Evolutionary conservation across 495 filamentous ascomycete species (phyloP).

Genomic region (Penicillium daleae): DNA sequence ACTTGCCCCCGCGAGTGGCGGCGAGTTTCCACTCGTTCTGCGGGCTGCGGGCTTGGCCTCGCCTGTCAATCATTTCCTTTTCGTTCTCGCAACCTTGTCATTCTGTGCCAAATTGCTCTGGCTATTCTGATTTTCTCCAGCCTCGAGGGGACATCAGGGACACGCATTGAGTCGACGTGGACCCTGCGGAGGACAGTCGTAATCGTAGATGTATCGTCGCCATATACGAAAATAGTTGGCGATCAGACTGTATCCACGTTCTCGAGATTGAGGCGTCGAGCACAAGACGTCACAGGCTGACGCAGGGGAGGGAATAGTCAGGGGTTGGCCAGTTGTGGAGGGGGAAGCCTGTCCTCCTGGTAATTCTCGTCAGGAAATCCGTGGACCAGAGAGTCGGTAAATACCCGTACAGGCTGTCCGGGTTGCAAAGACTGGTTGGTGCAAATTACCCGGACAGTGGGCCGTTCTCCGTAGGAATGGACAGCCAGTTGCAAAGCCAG

Average conservation of each 20-base stretch:
- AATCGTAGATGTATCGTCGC: not conserved
- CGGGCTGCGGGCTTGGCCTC: slow-evolving; percentile 7
- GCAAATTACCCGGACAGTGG: no score
- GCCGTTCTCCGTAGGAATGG: no score
- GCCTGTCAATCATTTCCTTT: slow-evolving; percentile 21
- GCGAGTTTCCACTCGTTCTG: slow-evolving; percentile 25
- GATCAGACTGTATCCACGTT: slow-evolving; percentile 3
- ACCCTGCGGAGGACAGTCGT: not conserved
- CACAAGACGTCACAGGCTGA: slow-evolving; percentile 36
- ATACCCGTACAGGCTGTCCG: slow-evolving; percentile 1
- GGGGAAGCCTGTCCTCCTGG: no score
- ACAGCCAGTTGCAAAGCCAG: no score
- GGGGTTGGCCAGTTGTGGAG: no score
- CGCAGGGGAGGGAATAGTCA: slow-evolving; percentile 34
- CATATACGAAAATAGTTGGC: not conserved
- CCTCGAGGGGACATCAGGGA: not conserved
- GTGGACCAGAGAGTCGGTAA: slow-evolving; percentile 8
- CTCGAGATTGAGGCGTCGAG: slow-evolving; percentile 13
- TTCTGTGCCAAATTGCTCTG: not conserved
- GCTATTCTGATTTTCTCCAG: not conserved
- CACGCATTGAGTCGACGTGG: not conserved
- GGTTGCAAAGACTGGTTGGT: no score
- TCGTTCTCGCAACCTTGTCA: slow-evolving; percentile 4
- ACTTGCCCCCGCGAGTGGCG: slow-evolving; percentile 32
- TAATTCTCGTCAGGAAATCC: no score